These are phyloP conservation scores for Suillus variegatus DNA, from an alignment of 768 basidiomycete genomes.

Conservation along the genomic window DNA sequence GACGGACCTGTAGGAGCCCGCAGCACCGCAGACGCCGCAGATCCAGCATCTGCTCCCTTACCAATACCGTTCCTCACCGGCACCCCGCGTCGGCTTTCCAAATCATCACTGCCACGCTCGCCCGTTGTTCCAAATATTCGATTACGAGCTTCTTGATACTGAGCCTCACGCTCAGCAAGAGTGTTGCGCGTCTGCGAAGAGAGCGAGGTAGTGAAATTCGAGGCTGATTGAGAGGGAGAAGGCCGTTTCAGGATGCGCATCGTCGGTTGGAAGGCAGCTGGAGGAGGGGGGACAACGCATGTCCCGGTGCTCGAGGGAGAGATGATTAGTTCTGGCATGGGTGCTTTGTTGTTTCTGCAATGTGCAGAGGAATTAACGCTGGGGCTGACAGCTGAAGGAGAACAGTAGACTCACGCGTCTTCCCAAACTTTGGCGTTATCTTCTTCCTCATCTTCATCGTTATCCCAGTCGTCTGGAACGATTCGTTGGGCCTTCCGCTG, in stretches of 20 bases:
- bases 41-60: background rate
- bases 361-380: background rate
- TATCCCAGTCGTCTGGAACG: conserved; percentile 62
- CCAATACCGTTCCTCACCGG: conserved; percentile 2
- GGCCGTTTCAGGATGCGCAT: conserved; percentile 78
- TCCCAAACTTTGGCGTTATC: conserved; percentile 63
- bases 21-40: conserved; percentile 14
- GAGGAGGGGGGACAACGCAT: conserved; percentile 48
- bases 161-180: conserved; percentile 67
- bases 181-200: conserved; percentile 27
- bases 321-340: conserved; percentile 69
- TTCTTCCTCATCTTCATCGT: conserved; percentile 45
- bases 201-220: conserved; percentile 17
- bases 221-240: conserved; percentile 28
- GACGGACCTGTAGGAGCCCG: conserved; percentile 37
- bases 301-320: conserved; percentile 38
- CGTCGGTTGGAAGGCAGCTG: conserved; percentile 58
- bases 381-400: conserved; percentile 2
- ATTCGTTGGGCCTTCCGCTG: conserved; percentile 8
- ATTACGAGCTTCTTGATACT: conserved; percentile 72
- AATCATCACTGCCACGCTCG: conserved; percentile 8
- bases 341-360: conserved; percentile 56
- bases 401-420: conserved; percentile 57
- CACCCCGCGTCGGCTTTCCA: background rate
- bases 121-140: conserved; percentile 60